phyloP scores from a whole-genome alignment of 192 early-diverging fungal species.

The Backusella luteola region DNA sequence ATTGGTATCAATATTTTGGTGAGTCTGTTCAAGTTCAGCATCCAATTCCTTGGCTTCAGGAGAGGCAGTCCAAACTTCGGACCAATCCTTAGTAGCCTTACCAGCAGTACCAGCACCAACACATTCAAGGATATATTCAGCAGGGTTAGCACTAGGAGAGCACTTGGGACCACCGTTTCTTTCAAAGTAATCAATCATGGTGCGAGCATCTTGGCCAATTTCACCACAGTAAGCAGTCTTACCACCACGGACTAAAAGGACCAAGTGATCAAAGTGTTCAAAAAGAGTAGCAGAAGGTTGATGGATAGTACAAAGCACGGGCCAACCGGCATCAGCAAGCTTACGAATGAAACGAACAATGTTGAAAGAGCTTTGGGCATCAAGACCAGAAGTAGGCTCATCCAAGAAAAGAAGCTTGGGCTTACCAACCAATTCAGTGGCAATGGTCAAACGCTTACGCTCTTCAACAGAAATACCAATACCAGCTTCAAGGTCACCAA shows the following conservation, averaged over 20 bases:
- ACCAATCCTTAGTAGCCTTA: constrained; percentile 61
- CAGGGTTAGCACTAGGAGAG: constrained; percentile 69
- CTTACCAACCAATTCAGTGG: constrained; percentile 78
- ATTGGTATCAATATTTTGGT: constrained; percentile 6
- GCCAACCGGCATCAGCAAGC: constrained; percentile 65
- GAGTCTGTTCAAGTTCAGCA: constrained; percentile 56
- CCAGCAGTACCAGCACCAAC: constrained; percentile 66
- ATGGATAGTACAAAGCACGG: constrained; percentile 82
- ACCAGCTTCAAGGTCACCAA: constrained; percentile 69
- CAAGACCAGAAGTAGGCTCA: constrained; percentile 86
- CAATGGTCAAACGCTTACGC: constrained; percentile 86
- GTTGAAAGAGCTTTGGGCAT: constrained; percentile 80
- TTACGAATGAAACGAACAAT: constrained; percentile 71
- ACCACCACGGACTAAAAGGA: constrained; percentile 78
- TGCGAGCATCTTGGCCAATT: constrained; percentile 63
- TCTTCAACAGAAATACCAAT: constrained; percentile 87
- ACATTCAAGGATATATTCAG: constrained; percentile 85
- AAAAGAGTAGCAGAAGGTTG: constrained; percentile 84
- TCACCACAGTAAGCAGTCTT: constrained; percentile 82
- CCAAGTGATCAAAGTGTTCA: constrained; percentile 81
- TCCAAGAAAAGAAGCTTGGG: constrained; percentile 84
- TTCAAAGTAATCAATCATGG: constrained; percentile 75
- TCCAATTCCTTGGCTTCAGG: constrained; percentile 43
- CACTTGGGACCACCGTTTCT: constrained; percentile 67
- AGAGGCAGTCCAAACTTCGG: constrained; percentile 69